These are phyloP conservation scores for Camellia lanceoleosa DNA, from an alignment of 148 eudicot genomes.

Conservation along the genomic window DNA sequence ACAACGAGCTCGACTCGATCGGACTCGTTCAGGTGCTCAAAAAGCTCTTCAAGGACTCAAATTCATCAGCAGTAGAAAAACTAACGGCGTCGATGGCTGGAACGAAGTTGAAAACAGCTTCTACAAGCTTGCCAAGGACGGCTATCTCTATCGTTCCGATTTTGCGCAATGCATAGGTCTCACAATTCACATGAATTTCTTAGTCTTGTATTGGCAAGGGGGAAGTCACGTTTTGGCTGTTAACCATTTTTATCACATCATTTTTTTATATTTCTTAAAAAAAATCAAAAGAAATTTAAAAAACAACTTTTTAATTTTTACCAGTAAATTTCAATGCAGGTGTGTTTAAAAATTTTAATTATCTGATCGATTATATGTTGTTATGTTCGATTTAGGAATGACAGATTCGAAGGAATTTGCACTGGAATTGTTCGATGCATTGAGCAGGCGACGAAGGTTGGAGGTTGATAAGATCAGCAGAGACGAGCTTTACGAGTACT, in stretches of 20 bases:
- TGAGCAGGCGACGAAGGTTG: slow-evolving; percentile 79
- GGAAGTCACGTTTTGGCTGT: too few species aligned
- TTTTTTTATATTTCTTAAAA: too few species aligned
- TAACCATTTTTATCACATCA: too few species aligned
- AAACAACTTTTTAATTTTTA: too few species aligned
- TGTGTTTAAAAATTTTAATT: too few species aligned
- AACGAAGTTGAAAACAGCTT: slow-evolving; percentile 63
- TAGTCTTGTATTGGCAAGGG: not conserved
- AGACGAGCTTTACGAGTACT: slow-evolving; percentile 77
- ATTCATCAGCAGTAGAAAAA: slow-evolving; percentile 60
- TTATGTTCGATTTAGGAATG: slow-evolving; percentile 55
- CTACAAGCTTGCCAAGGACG: slow-evolving; percentile 56
- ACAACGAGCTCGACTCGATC: slow-evolving; percentile 72
- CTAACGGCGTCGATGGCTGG: slow-evolving; percentile 54
- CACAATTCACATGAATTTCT: not conserved
- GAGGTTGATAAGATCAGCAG: slow-evolving; percentile 73
- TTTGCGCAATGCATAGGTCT: slow-evolving; percentile 96
- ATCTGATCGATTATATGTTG: too few species aligned
- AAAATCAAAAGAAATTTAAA: too few species aligned
- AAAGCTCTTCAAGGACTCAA: slow-evolving; percentile 73
- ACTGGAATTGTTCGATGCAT: slow-evolving; percentile 73
- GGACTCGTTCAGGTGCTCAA: slow-evolving; percentile 86
- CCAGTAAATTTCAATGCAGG: too few species aligned
- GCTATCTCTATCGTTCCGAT: slow-evolving; percentile 63
- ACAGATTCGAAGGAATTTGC: slow-evolving; percentile 83